Evolutionary conservation across 1,284 basidiomycete species (phyloP), one percentile per base, ranked within the genome.

Genomic region (Cryptococcus sp.): DNA sequence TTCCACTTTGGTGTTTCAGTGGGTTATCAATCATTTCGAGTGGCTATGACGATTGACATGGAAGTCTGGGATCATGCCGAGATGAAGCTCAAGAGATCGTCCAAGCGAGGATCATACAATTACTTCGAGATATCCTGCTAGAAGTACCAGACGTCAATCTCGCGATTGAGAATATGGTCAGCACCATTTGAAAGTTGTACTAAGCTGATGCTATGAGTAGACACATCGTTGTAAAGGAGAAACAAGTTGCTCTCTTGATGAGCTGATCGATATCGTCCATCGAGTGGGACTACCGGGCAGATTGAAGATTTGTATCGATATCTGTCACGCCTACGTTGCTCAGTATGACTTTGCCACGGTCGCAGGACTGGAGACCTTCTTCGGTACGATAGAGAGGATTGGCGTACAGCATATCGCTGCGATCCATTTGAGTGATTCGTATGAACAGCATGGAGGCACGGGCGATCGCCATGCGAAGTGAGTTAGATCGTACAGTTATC

Each of bases 81-180:
- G 10, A 10, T n/a, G 44, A 46, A 30, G 44, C 11, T 14, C 44
- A 11, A 11, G 44, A 30, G 2, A 13, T 13, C 47, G 47, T 49
- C 31, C 1, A 7, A 6, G 71, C 80, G 0, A 72, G 81, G 15
- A 85, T 92, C 31, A 89, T 88, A 0, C 80, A 84, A 44, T 85
- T 83, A 53, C 82, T 94, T 64, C 91, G 92, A 61, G 79, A 81
- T 33, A 89, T 86, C 0, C 89, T 92, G 67, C 80, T 80, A 52
- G 84, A 83, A 53, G 89, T 87, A 0, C 74, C 78, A 2, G 77
- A 68, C 4, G 82, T 88, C n/a, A 79, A 84, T 4, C 83, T 81
- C 2, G 84, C 93, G 3, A 78, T 93, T 4, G 90, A 93, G 73
- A 91, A 89, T 66, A 94, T 93, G 90, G 89, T 84, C 44, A 55